A percentile compares a stretch with the other conserved stretches of the same genome.
These are phyloP conservation scores for Pyricularia sp. DNA, from an alignment of 2,329 filamentous ascomycete genomes.

Conservation along the genomic window DNA sequence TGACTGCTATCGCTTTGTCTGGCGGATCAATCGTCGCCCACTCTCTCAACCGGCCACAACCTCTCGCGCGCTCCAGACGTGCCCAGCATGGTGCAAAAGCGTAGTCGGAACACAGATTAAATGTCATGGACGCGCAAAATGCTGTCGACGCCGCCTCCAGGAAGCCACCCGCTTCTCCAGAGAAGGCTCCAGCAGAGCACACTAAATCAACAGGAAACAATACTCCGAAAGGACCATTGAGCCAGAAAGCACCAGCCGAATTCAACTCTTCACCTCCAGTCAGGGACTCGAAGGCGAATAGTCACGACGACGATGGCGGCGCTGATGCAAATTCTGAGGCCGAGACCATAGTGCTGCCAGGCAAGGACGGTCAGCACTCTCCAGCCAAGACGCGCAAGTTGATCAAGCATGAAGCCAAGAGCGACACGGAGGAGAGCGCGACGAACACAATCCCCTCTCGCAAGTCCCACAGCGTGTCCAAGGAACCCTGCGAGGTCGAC, in stretches of 20 bases:
- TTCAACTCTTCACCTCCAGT: conserved; percentile 15
- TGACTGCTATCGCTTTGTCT: conserved; percentile 3
- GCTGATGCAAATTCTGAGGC: conserved; percentile 59
- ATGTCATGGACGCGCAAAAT: conserved; percentile 63
- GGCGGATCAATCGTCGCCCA: conserved; percentile 2
- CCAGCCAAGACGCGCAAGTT: conserved; percentile 55
- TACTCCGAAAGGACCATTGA: conserved; percentile 12
- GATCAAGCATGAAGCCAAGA: conserved; percentile 55
- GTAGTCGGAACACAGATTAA: conserved; percentile 41
- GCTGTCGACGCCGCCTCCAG: conserved; percentile 52
- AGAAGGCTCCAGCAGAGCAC: conserved; percentile 26
- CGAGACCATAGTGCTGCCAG: conserved; percentile 60
- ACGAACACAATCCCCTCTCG: conserved; percentile 19
- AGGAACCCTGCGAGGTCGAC: conserved; percentile 20
- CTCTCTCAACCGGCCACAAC: neutral
- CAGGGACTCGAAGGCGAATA: conserved; percentile 22
- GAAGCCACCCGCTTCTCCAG: conserved; percentile 47
- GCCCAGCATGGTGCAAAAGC: conserved; percentile 52
- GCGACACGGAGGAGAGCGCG: conserved; percentile 38
- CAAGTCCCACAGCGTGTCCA: conserved; percentile 17
- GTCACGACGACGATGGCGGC: conserved; percentile 31
- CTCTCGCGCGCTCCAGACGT: conserved; percentile 23
- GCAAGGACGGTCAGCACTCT: conserved; percentile 51
- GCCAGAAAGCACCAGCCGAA: conserved; percentile 16
- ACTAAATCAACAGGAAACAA: conserved; percentile 21